Evolutionary conservation across 495 filamentous ascomycete species (phyloP).

Genomic region (Collariella sp.): DNA sequence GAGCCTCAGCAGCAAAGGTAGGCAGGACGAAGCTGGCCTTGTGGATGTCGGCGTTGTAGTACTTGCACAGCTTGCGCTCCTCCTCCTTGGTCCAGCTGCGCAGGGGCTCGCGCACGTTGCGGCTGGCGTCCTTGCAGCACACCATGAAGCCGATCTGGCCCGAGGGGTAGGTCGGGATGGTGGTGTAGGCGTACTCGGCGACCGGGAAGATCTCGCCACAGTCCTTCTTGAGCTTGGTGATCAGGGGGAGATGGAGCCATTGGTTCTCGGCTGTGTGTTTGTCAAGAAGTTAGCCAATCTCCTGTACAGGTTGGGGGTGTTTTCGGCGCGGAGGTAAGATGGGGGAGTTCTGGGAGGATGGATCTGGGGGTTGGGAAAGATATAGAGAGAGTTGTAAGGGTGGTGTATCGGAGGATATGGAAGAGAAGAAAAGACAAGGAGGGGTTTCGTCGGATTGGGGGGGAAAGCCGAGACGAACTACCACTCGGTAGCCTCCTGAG

Average conservation of each 20-base stretch:
- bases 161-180: conserved; percentile 97
- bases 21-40: conserved; percentile 88
- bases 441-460: conserved; percentile 3
- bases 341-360: conserved; percentile 1
- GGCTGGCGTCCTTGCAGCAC: conserved; percentile 83
- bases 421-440: conserved; percentile 4
- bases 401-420: not conserved
- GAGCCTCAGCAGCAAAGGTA: conserved; percentile 77
- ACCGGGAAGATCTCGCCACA: conserved; percentile 96
- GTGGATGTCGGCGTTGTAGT: conserved; percentile 95
- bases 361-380: not conserved
- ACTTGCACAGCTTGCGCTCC: conserved; percentile 82
- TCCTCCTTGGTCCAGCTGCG: conserved; percentile 74
- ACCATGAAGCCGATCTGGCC: conserved; percentile 99
- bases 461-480: conserved; percentile 24
- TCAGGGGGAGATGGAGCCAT: conserved; percentile 92
- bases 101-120: conserved; percentile 75
- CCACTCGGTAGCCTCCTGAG: conserved; percentile 29
- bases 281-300: conserved; percentile 25
- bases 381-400: conserved; percentile 3
- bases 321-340: not conserved
- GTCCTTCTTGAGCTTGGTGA: conserved; percentile 84
- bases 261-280: conserved; percentile 79
- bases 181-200: conserved; percentile 98
- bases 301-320: not conserved